Percentiles rank a stretch among this genome's conserved stretches.
Evolutionary conservation across 495 filamentous ascomycete species (phyloP).

Genomic region (Aspergillus heteromorphus): DNA sequence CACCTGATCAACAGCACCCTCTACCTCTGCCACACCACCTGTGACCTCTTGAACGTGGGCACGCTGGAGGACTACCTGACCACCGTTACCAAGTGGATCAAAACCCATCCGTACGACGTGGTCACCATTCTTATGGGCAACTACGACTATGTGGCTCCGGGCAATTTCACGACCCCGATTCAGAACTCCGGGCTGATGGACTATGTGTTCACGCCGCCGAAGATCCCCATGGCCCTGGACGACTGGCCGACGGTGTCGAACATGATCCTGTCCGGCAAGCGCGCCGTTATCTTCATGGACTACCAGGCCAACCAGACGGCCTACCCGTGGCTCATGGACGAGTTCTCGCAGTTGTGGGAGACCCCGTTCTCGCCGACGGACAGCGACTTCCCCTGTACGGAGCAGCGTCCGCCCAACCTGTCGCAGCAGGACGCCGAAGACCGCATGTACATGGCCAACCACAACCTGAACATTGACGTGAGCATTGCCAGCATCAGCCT

Average conservation of each 20-base stretch:
- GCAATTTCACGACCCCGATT: constrained; percentile 56
- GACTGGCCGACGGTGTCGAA: constrained; percentile 82
- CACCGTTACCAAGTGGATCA: constrained; percentile 67
- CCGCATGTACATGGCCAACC: constrained; percentile 84
- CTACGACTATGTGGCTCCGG: constrained; percentile 59
- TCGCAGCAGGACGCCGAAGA: constrained; percentile 43
- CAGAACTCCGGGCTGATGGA: constrained; percentile 60
- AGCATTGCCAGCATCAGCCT: constrained; percentile 53
- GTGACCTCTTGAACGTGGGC: constrained; percentile 73
- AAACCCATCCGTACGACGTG: constrained; percentile 75
- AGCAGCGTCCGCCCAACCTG: constrained; percentile 57
- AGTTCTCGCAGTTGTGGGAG: constrained; percentile 64
- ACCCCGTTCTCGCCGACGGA: constrained; percentile 61
- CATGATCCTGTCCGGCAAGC: constrained; percentile 65
- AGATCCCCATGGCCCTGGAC: constrained; percentile 60
- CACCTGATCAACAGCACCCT: constrained; percentile 61
- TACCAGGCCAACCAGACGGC: constrained; percentile 76
- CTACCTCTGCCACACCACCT: constrained; percentile 69
- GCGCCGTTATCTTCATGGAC: constrained; percentile 66
- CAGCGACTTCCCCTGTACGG: constrained; percentile 52
- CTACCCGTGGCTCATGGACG: constrained; percentile 63
- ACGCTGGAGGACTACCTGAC: constrained; percentile 69
- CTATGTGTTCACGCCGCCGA: constrained; percentile 66
- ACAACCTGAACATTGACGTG: constrained; percentile 79
- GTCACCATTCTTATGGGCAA: constrained; percentile 90